Conservation (phyloP, 2,329 filamentous ascomycete species). For the Chaetothyriales sp. region DNA sequence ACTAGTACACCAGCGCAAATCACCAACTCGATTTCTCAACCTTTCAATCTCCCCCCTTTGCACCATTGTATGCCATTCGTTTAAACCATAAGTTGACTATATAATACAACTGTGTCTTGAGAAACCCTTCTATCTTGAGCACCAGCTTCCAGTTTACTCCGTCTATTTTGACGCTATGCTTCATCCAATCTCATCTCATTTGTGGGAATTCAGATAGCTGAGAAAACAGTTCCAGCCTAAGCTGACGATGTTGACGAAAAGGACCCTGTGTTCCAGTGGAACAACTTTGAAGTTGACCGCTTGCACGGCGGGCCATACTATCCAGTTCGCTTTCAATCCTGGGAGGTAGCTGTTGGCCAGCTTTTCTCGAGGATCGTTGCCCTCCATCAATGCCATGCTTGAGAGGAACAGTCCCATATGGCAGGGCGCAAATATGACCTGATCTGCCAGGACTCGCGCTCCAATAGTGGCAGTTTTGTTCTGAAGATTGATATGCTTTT, state of each 20-base stretch:
- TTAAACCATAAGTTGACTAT: background rate
- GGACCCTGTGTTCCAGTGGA: conserved; percentile 66
- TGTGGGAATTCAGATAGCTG: conserved; percentile 40
- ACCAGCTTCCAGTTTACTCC: background rate
- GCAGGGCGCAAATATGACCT: conserved; percentile 68
- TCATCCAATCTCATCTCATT: conserved; percentile 1
- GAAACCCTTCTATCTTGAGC: background rate
- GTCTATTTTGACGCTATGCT: background rate
- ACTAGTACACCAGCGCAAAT: too few species aligned
- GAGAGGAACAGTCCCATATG: conserved; percentile 71
- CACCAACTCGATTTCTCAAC: too few species aligned
- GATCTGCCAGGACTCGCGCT: conserved; percentile 67
- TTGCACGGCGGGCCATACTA: conserved; percentile 79
- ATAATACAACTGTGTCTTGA: background rate
- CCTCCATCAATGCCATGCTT: conserved; percentile 74
- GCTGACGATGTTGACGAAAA: conserved; percentile 74
- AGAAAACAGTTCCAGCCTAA: conserved; percentile 51
- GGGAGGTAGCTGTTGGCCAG: conserved; percentile 55
- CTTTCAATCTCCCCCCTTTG: too few species aligned
- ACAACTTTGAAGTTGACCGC: conserved; percentile 76
- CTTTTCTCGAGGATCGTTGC: conserved; percentile 52
- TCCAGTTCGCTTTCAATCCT: conserved; percentile 69
- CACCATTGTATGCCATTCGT: background rate
- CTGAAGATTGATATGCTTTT: conserved; percentile 53
- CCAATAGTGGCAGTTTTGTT: conserved; percentile 55